These are phyloP conservation scores for Escovopsis sp. DNA, from an alignment of 2,329 filamentous ascomycete species.

Conservation along the genomic window DNA sequence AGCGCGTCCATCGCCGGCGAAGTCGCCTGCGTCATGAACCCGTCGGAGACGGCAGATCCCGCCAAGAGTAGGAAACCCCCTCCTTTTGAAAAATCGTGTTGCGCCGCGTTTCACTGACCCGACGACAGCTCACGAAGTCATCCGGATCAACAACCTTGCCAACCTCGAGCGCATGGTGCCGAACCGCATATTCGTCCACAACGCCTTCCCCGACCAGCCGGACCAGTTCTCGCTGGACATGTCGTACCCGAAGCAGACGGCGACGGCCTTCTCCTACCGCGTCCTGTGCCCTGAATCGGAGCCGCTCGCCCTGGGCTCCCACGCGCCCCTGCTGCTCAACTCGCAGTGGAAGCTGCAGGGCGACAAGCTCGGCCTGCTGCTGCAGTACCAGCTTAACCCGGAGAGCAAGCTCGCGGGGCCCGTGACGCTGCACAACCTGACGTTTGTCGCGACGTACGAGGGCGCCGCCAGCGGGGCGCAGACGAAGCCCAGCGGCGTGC, in stretches of 20 bases:
- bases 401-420: conserved; percentile 32
- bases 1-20: conserved; percentile 70
- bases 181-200: conserved; percentile 79
- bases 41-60: conserved; percentile 26
- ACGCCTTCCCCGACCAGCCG: conserved; percentile 45
- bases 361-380: conserved; percentile 70
- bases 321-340: conserved; percentile 59
- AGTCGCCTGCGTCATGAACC: conserved; percentile 73
- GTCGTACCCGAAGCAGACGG: conserved; percentile 54
- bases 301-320: conserved; percentile 27
- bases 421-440: conserved; percentile 51
- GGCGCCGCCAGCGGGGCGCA: conserved; percentile 54
- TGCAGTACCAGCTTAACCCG: conserved; percentile 76
- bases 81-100: no score
- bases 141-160: conserved; percentile 77
- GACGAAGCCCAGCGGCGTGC: conserved; percentile 67
- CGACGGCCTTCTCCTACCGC: conserved; percentile 85
- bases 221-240: conserved; percentile 73
- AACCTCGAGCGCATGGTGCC: conserved; percentile 85
- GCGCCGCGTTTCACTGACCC: background rate
- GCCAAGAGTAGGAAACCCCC: conserved; percentile 29
- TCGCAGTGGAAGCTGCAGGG: conserved; percentile 74
- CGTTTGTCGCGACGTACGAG: conserved; percentile 58
- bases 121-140: conserved; percentile 40
- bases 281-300: conserved; percentile 53